Evolutionary conservation across 2,329 filamentous ascomycete species (phyloP).

Genomic region (Fusarium camptoceras): DNA sequence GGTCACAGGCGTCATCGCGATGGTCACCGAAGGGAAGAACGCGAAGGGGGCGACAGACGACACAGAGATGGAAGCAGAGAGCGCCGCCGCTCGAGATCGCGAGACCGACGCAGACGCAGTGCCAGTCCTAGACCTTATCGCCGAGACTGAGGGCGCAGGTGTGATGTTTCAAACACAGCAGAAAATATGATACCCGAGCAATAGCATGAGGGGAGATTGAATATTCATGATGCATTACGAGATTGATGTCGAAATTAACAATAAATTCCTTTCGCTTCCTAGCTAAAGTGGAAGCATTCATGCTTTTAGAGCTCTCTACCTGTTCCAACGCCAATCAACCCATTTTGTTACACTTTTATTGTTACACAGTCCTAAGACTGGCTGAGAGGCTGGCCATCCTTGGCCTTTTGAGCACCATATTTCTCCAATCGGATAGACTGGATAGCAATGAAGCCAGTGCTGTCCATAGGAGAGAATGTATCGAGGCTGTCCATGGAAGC

Average conservation of each 20-base stretch:
- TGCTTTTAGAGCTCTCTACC: slow-evolving; percentile 17
- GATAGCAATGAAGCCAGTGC: slow-evolving; percentile 69
- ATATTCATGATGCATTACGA: neutral
- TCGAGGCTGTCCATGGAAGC: slow-evolving; percentile 65
- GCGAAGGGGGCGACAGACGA: slow-evolving; percentile 30
- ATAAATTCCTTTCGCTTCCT: slow-evolving; percentile 1
- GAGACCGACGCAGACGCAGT: slow-evolving; percentile 33
- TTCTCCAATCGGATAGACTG: slow-evolving; percentile 59
- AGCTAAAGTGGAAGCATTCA: neutral
- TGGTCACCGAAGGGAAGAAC: slow-evolving; percentile 13
- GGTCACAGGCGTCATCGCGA: slow-evolving; percentile 32
- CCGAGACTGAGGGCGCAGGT: slow-evolving; percentile 12
- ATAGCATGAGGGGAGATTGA: neutral
- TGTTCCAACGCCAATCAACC: slow-evolving; percentile 24
- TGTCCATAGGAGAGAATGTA: slow-evolving; percentile 77
- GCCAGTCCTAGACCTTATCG: slow-evolving; percentile 25
- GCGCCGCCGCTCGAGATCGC: slow-evolving; percentile 39
- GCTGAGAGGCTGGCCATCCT: slow-evolving; percentile 50
- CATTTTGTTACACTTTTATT: slow-evolving; percentile 23
- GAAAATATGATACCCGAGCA: slow-evolving; percentile 28
- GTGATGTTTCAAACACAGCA: neutral
- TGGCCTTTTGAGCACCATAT: slow-evolving; percentile 50
- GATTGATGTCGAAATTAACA: slow-evolving; percentile 3
- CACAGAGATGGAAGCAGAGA: slow-evolving; percentile 40
- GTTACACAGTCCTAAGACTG: slow-evolving; percentile 16